Conservation (phyloP, 1,139 yeast species). For the Taphrina wiesneri region DNA sequence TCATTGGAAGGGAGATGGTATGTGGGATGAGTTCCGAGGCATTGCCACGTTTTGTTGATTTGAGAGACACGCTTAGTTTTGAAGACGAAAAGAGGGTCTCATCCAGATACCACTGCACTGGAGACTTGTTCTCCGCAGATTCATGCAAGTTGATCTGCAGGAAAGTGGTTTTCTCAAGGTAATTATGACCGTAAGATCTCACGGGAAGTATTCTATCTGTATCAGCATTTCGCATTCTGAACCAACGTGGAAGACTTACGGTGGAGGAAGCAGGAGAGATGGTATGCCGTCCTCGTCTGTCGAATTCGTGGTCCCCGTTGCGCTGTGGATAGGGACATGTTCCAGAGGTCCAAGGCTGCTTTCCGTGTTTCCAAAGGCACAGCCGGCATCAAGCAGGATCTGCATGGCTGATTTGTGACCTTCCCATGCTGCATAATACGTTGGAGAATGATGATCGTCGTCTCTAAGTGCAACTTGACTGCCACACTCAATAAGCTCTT, state of each 20-base stretch:
- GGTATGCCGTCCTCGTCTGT: slow-evolving; percentile 68
- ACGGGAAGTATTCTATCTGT: slow-evolving; percentile 64
- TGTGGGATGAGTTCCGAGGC: slow-evolving; percentile 60
- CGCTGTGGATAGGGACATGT: slow-evolving; percentile 38
- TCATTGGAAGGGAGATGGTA: slow-evolving; percentile 74
- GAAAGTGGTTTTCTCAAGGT: slow-evolving; percentile 82
- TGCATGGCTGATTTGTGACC: slow-evolving; percentile 82
- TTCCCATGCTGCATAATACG: slow-evolving; percentile 90
- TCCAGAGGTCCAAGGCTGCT: neutral
- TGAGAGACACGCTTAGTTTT: slow-evolving; percentile 76
- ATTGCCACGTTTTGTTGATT: slow-evolving; percentile 56
- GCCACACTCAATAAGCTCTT: slow-evolving; percentile 67
- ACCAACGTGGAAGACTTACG: slow-evolving; percentile 45
- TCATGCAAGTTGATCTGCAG: slow-evolving; percentile 72
- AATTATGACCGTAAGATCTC: slow-evolving; percentile 92
- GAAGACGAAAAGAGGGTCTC: slow-evolving; percentile 46
- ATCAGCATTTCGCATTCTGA: neutral
- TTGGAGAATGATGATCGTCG: slow-evolving; percentile 77
- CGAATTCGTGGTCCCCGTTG: slow-evolving; percentile 42
- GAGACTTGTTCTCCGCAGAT: neutral
- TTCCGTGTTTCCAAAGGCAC: slow-evolving; percentile 28
- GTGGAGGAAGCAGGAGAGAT: slow-evolving; percentile 89
- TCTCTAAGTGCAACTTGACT: slow-evolving; percentile 75
- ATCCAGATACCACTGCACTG: slow-evolving; percentile 27
- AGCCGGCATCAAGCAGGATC: slow-evolving; percentile 50